phyloP scores from a whole-genome alignment of 2,329 filamentous ascomycete species.

The Fusarium nodosum region DNA sequence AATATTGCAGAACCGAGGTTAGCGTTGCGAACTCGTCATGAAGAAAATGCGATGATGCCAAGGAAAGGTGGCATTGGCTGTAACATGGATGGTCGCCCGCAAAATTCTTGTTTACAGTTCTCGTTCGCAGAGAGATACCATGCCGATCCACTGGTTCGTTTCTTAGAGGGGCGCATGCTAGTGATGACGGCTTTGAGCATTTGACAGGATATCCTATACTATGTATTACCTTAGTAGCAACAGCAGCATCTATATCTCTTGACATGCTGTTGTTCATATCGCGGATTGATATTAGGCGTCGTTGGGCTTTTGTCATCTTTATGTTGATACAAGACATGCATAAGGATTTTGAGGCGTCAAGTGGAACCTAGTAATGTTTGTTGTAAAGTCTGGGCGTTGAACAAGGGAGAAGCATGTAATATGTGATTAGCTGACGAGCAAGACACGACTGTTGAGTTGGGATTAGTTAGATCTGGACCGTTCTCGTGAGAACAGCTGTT shows the following conservation, averaged over 20 bases:
- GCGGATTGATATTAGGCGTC: background rate
- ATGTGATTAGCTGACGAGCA: conserved; percentile 20
- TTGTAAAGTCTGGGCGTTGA: conserved; percentile 22
- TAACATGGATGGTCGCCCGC: conserved; percentile 10
- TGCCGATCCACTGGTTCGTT: background rate
- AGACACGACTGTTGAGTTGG: conserved; percentile 11
- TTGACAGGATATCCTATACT: background rate
- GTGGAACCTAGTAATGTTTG: conserved; percentile 14
- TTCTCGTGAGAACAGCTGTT: conserved; percentile 16
- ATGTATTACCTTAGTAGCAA: background rate
- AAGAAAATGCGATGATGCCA: conserved; percentile 30
- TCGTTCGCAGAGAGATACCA: conserved; percentile 7
- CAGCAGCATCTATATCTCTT: background rate
- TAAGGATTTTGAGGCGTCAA: conserved; percentile 25
- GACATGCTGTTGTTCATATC: conserved; percentile 3
- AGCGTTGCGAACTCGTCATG: conserved; percentile 31
- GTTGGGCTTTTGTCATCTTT: conserved; percentile 4
- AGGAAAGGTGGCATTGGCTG: conserved; percentile 32
- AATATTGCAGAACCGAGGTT: conserved; percentile 21
- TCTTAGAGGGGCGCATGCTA: background rate
- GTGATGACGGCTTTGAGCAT: conserved; percentile 3
- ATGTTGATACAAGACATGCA: conserved; percentile 7
- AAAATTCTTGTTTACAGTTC: conserved; percentile 32
- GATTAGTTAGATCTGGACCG: background rate
- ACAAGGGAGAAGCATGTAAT: conserved; percentile 34